Conservation (phyloP, 306 rosid genomes). For the Vigna hirtella region DNA sequence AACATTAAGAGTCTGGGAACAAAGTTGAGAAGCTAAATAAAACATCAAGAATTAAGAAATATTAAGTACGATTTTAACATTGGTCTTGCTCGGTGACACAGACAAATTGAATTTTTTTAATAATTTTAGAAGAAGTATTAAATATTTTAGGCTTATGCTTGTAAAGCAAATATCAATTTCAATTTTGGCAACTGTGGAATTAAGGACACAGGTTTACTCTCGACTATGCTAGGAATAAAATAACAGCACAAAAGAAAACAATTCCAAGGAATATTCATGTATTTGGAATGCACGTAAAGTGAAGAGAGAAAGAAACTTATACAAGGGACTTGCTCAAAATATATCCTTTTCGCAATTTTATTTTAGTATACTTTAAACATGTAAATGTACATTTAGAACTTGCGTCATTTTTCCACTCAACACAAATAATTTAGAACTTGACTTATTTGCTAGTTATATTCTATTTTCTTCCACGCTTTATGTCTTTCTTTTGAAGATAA, state of each 20-base stretch:
- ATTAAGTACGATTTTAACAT: background rate
- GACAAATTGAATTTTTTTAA: background rate
- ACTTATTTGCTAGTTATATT: background rate
- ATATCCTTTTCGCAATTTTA: too few species aligned
- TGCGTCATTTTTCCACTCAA: background rate
- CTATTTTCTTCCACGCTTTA: background rate
- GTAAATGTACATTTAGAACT: too few species aligned
- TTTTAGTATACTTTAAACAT: too few species aligned
- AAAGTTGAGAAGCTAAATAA: too few species aligned
- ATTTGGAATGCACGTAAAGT: background rate
- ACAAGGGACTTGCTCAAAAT: background rate
- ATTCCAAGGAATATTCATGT: too few species aligned
- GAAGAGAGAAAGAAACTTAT: background rate
- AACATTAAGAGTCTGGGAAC: too few species aligned
- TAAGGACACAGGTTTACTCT: background rate
- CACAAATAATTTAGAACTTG: background rate
- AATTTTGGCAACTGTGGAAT: slow-evolving; percentile 12
- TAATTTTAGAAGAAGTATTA: background rate
- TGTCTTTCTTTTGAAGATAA: background rate
- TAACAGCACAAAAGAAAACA: too few species aligned
- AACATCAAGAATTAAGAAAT: too few species aligned
- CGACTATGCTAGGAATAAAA: background rate
- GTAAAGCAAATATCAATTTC: background rate
- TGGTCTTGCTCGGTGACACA: background rate
- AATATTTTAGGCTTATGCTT: background rate